Conservation (phyloP, 106 monocot species). For the Gastrodia elata region DNA sequence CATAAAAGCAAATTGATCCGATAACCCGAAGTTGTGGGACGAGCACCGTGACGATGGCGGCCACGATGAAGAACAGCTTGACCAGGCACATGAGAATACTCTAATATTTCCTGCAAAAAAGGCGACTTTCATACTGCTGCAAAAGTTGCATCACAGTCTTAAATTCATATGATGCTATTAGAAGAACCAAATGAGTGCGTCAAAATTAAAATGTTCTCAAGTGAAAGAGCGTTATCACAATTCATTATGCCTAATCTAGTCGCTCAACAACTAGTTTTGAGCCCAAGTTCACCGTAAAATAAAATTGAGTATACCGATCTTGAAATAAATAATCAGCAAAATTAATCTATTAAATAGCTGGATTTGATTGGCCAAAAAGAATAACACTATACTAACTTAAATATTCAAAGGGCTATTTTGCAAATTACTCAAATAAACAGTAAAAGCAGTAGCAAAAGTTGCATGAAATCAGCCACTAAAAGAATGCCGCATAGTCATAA, state of each 20-base stretch:
- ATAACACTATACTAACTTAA: too few relatives aligned
- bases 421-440: too few relatives aligned
- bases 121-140: not conserved
- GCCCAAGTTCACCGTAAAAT: too few relatives aligned
- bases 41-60: slow-evolving; percentile 91
- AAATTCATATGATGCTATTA: not conserved
- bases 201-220: not conserved
- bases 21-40: slow-evolving; percentile 69
- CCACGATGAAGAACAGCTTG: slow-evolving; percentile 89
- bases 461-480: not conserved
- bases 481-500: not conserved
- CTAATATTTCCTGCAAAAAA: slow-evolving; percentile 57
- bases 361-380: too few relatives aligned
- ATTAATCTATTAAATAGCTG: too few relatives aligned
- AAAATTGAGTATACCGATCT: too few relatives aligned
- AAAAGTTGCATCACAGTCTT: not conserved
- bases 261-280: too few relatives aligned
- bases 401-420: too few relatives aligned
- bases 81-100: slow-evolving; percentile 80
- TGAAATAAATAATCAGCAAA: too few relatives aligned
- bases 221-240: not conserved
- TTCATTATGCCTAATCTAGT: too few relatives aligned
- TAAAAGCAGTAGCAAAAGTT: not conserved
- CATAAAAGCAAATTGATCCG: slow-evolving; percentile 89
- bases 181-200: not conserved